A percentile compares a stretch with the other conserved stretches of the same genome.
These are phyloP conservation scores for Cystofilobasidium ferigula DNA, from an alignment of 768 basidiomycete genomes.

Conservation along the genomic window DNA sequence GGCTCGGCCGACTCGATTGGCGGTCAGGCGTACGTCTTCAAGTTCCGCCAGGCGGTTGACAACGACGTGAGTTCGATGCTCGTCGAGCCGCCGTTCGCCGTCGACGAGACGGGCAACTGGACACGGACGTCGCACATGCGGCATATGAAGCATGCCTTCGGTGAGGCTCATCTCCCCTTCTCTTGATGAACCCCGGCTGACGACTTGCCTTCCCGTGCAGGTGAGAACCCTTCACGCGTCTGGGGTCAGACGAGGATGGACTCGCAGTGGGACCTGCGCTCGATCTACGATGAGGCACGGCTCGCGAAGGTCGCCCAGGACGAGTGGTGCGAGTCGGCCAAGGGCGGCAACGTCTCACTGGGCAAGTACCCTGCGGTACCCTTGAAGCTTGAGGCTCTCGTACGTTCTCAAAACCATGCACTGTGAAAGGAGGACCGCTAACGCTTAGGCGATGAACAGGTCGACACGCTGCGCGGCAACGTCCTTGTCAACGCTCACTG, in stretches of 20 bases:
- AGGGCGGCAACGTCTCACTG: background rate
- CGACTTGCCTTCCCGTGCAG: background rate
- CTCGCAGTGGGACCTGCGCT: conserved; percentile 12
- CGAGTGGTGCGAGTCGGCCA: conserved; percentile 9
- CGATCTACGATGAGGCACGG: conserved; percentile 14
- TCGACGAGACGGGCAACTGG: conserved; percentile 8
- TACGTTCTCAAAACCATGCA: background rate
- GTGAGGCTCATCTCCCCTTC: background rate
- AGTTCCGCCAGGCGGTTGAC: background rate
- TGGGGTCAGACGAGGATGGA: conserved; percentile 5
- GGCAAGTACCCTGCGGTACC: background rate
- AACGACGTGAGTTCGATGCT: background rate
- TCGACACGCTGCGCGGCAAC: conserved; percentile 5
- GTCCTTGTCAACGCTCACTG: conserved; percentile 45
- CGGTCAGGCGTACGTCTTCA: conserved; percentile 9
- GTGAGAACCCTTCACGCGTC: conserved; percentile 8
- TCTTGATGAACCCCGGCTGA: background rate
- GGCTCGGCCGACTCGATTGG: conserved; percentile 10
- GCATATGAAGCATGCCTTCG: conserved; percentile 16
- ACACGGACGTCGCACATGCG: conserved; percentile 1
- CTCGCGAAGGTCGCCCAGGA: conserved; percentile 13
- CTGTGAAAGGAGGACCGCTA: background rate
- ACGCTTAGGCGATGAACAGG: background rate
- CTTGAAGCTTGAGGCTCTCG: conserved; percentile 6
- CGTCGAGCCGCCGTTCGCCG: conserved; percentile 7